Percentiles rank a stretch among this genome's conserved stretches.
Conservation (phyloP, 176 grass and related monocot species). For the Aegilops tauschii region DNA sequence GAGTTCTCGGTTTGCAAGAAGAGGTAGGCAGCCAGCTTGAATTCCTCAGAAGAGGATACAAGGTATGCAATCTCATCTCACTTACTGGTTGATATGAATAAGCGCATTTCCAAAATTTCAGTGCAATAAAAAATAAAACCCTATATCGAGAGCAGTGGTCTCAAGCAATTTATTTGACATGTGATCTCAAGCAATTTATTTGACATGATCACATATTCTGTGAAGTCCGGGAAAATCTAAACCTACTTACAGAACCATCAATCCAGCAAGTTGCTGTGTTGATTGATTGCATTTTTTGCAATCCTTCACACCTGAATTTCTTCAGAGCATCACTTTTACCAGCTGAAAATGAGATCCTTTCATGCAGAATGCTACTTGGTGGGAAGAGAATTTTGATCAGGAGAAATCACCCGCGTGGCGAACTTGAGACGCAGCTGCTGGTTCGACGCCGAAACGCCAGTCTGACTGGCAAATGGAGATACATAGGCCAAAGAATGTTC, state of each 20-base stretch:
- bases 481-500: not conserved
- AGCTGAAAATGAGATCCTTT: not conserved
- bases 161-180: not conserved
- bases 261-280: not conserved
- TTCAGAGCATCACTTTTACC: not conserved
- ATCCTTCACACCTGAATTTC: not conserved
- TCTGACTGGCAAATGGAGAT: not conserved
- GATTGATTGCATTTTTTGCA: not conserved
- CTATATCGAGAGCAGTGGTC: not conserved
- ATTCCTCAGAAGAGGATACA: slow-evolving; percentile 96
- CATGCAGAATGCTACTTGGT: slow-evolving; percentile 96
- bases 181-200: not conserved
- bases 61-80: slow-evolving; percentile 45
- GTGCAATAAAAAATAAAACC: not conserved
- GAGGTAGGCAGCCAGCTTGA: slow-evolving; percentile 86
- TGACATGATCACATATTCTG: not conserved
- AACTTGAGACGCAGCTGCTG: slow-evolving; percentile 41
- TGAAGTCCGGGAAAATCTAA: not conserved
- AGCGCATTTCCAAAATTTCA: not conserved
- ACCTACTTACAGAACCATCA: too few relatives aligned
- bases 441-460: not conserved
- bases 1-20: slow-evolving; percentile 93
- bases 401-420: slow-evolving; percentile 79
- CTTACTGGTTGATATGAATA: not conserved
- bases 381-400: slow-evolving; percentile 85